These are phyloP conservation scores for Nitzschia palea DNA, from an alignment of 108 stramenopile species.

Conservation along the genomic window DNA sequence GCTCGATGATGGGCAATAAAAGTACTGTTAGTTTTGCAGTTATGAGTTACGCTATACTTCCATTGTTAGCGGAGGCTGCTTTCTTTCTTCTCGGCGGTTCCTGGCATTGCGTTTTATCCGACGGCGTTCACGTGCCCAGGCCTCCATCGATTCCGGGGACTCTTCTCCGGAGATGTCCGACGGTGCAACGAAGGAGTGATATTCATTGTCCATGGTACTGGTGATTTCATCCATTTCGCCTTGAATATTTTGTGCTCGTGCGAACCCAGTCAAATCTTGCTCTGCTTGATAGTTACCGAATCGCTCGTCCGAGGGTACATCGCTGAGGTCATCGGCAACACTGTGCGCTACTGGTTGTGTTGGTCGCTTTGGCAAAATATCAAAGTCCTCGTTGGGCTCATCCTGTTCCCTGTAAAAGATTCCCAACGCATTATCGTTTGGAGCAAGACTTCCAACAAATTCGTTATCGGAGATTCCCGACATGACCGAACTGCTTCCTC, in stretches of 20 bases:
- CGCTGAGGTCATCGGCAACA: constrained; percentile 20
- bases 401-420: constrained; percentile 14
- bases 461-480: background rate
- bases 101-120: constrained; percentile 1
- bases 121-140: constrained; percentile 2
- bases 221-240: constrained; percentile 1
- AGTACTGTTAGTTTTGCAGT: too few relatives aligned
- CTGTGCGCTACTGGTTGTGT: background rate
- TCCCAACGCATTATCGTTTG: constrained; percentile 2
- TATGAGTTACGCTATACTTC: constrained; percentile 15
- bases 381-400: constrained; percentile 6
- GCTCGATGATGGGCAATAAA: too few relatives aligned
- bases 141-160: constrained; percentile 6
- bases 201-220: background rate
- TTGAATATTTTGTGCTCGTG: constrained; percentile 3
- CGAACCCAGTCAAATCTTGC: constrained; percentile 8
- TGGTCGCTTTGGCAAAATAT: background rate
- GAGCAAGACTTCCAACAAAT: background rate
- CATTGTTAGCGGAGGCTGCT: constrained; percentile 23
- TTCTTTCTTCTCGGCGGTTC: constrained; percentile 1
- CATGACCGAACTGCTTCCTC: background rate
- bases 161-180: background rate
- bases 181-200: background rate
- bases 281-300: constrained; percentile 1
- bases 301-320: constrained; percentile 33